Base-by-base conservation (phyloP, 2,329 filamentous ascomycete species). In the Neofusicoccum sp. region DNA sequence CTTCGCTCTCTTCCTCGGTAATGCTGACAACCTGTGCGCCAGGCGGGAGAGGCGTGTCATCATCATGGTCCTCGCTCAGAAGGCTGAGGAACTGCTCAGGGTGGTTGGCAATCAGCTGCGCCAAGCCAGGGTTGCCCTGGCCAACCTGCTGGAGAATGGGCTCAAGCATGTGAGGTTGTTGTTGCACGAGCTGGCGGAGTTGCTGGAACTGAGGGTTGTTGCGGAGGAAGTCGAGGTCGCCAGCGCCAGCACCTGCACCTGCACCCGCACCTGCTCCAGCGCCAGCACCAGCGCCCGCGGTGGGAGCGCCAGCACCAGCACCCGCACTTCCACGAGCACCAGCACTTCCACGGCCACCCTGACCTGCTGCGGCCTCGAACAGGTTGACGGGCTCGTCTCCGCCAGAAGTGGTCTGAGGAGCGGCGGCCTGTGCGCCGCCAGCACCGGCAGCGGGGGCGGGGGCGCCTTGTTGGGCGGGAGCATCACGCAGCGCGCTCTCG, bases 181-280 rank as follows among this genome's bases (percentile, higher is more conserved):
- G 93, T 78, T 99, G 95, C 45, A 99, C 93, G 24, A 99, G 89
- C 78, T 97, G 93, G 65, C 95, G 89, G 63, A 99, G 85, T 78
- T 99, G 95, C 79, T 98, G 95, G 79, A 99, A 99, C 76, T 98
- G 93, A 26, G 93, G 89, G 75, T 98, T 98, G 76, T 93, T 91
- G 71, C 95, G 89, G 60, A 99, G 82, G 75, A 96, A 98, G 66
- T 98, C 93, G 62, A 99, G 85, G 71, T 93, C 96, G 28, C 89
- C 89, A 28, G 90, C 79, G 33, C 70, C 77, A 41, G 76, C 82
- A 33, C 79, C 83, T 60, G 74, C 78, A 36, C 76, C 82, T 34
- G 79, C 82, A 36, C 78, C 44, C n/a, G 44, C 44, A 31, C 28
- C 78, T 20, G 78, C 79, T 0, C 70, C 77, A 40, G 76, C 82